Evolutionary conservation across 2,329 filamentous ascomycete genomes (phyloP).

Genomic region (Tolypocladium album): DNA sequence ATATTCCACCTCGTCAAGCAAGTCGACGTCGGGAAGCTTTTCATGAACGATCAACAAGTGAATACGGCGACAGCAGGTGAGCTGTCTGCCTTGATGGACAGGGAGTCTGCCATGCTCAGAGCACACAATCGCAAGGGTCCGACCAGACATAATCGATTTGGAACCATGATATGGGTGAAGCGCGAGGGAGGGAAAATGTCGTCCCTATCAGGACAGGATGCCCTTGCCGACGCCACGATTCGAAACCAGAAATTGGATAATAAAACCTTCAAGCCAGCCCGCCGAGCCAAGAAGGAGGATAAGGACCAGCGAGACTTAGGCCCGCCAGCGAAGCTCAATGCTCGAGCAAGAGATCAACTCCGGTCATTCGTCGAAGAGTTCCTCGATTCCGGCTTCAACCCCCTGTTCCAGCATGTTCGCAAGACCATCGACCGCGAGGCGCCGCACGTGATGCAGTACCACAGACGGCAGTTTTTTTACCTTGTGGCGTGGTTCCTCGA

Average conservation of each 20-base stretch:
- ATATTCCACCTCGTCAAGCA: constrained; percentile 90
- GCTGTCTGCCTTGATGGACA: constrained; percentile 61
- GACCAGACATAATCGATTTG: constrained; percentile 85
- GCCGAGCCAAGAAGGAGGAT: constrained; percentile 48
- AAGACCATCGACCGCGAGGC: constrained; percentile 87
- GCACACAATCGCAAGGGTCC: constrained; percentile 68
- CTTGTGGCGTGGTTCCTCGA: constrained; percentile 86
- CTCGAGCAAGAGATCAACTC: constrained; percentile 64
- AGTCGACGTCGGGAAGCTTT: constrained; percentile 72
- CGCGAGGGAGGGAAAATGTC: constrained; percentile 74
- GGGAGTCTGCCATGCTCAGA: constrained; percentile 75
- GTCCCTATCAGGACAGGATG: constrained; percentile 80
- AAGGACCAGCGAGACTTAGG: constrained; percentile 67
- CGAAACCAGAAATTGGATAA: constrained; percentile 83
- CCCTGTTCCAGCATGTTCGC: constrained; percentile 72
- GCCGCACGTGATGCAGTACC: constrained; percentile 65
- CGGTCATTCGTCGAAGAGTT: constrained; percentile 84
- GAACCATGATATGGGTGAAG: constrained; percentile 95
- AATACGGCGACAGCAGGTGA: constrained; percentile 61
- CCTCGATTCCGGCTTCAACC: constrained; percentile 90
- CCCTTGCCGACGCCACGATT: constrained; percentile 59
- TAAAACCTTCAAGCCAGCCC: constrained; percentile 84
- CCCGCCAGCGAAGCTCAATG: constrained; percentile 56
- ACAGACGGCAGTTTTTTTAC: constrained; percentile 83
- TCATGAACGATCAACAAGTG: constrained; percentile 68